Conservation (phyloP, 352 stramenopile species). For the Phytophthora rubi region DNA sequence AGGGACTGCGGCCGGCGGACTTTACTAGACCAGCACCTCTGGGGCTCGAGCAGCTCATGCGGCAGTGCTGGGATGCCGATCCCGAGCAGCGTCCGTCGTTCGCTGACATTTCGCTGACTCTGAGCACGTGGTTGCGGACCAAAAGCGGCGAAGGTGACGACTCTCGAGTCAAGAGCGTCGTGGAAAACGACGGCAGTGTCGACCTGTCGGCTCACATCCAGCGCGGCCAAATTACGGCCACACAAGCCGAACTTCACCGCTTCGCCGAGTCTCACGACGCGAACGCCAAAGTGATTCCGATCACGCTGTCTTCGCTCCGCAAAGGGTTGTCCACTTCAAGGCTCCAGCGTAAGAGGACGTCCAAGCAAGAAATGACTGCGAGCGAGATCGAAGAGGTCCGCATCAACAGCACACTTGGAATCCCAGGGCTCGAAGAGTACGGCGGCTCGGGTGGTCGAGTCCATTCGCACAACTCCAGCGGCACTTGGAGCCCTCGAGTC, state of each 20-base stretch:
- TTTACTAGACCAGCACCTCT: slow-evolving; percentile 62
- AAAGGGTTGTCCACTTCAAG: slow-evolving; percentile 34
- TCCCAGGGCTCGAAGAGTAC: slow-evolving; percentile 24
- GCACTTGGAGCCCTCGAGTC: neutral
- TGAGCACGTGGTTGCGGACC: slow-evolving; percentile 60
- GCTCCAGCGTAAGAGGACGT: slow-evolving; percentile 19
- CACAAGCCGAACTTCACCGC: slow-evolving; percentile 53
- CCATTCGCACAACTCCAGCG: slow-evolving; percentile 5
- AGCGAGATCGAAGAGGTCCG: slow-evolving; percentile 27
- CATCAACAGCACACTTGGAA: slow-evolving; percentile 27
- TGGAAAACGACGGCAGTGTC: slow-evolving; percentile 26
- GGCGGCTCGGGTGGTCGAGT: neutral
- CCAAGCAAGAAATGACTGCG: slow-evolving; percentile 11
- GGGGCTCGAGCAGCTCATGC: slow-evolving; percentile 73
- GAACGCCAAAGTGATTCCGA: slow-evolving; percentile 69
- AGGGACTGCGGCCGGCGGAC: slow-evolving; percentile 59
- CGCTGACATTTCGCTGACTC: slow-evolving; percentile 60
- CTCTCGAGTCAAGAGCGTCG: slow-evolving; percentile 10
- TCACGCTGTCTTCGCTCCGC: slow-evolving; percentile 51
- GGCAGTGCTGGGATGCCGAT: slow-evolving; percentile 75
- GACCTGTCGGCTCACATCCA: slow-evolving; percentile 66
- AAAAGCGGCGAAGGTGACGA: slow-evolving; percentile 27
- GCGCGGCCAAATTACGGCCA: slow-evolving; percentile 53
- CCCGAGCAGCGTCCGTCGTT: slow-evolving; percentile 74
- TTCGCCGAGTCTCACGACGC: slow-evolving; percentile 72